A percentile compares a stretch with the other conserved stretches of the same genome.
Evolutionary conservation across 2,329 filamentous ascomycete species (phyloP).

Genomic region (Ascocoryne sarcoides): DNA sequence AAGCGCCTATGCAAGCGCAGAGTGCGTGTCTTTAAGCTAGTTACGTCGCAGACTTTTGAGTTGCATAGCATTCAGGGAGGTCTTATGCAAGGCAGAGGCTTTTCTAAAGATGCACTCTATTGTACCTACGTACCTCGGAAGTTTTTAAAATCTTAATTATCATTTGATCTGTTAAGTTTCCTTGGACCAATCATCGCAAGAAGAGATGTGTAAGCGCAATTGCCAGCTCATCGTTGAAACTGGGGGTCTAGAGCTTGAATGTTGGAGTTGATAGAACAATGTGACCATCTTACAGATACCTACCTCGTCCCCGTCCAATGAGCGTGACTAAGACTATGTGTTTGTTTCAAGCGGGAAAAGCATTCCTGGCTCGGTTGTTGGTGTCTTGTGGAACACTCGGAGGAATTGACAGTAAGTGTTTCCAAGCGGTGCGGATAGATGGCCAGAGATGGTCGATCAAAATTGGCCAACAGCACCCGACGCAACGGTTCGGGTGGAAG

Average conservation of each 20-base stretch:
- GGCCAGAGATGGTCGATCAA: not conserved
- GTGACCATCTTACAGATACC: too few relatives aligned
- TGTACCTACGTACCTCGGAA: not conserved
- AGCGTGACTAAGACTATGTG: too few relatives aligned
- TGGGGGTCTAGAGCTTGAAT: too few relatives aligned
- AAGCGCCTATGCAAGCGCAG: conserved; percentile 22
- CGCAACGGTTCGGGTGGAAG: not conserved
- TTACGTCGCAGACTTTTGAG: conserved; percentile 15
- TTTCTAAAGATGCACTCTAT: not conserved
- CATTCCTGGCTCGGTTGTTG: too few relatives aligned
- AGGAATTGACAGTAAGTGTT: not conserved
- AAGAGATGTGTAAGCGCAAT: too few relatives aligned
- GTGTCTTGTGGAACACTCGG: not conserved
- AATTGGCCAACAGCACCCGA: too few relatives aligned
- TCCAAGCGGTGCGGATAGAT: not conserved
- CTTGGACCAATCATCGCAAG: too few relatives aligned
- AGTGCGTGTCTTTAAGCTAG: conserved; percentile 14
- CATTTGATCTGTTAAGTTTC: too few relatives aligned
- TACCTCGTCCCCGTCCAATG: too few relatives aligned
- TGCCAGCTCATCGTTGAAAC: too few relatives aligned
- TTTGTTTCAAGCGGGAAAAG: too few relatives aligned
- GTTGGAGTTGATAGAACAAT: too few relatives aligned
- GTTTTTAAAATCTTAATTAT: not conserved
- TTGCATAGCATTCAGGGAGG: conserved; percentile 6
- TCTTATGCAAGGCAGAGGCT: conserved; percentile 4